phyloP scores from a whole-genome alignment of 345 rosid genomes.

The Sisymbrium irio region DNA sequence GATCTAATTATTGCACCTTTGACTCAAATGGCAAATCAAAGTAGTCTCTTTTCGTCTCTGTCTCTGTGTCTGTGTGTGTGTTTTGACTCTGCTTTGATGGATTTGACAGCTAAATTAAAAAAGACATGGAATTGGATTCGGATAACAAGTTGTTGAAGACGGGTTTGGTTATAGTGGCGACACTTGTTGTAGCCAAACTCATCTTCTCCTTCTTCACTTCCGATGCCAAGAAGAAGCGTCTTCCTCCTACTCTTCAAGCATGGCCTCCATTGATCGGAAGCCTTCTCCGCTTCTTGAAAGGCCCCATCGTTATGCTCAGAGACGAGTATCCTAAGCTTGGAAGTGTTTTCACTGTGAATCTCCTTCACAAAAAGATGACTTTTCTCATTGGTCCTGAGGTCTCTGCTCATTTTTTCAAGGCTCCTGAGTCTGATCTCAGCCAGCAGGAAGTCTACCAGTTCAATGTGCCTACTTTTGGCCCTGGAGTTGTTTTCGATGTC shows the following conservation, averaged over 20 bases:
- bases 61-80: background rate
- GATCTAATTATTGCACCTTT: background rate
- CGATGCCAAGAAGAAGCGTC: conserved; percentile 60
- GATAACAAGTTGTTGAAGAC: conserved; percentile 59
- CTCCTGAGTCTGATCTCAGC: conserved; percentile 79
- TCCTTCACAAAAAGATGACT: conserved; percentile 75
- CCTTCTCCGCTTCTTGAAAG: conserved; percentile 67
- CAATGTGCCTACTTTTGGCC: conserved; percentile 97
- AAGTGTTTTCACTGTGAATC: conserved; percentile 77
- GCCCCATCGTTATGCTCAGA: conserved; percentile 78
- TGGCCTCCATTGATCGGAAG: conserved; percentile 72
- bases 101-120: background rate
- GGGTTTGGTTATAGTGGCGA: conserved; percentile 60
- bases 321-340: conserved; percentile 89
- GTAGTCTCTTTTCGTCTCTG: background rate
- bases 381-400: conserved; percentile 95
- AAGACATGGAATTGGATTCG: conserved; percentile 39
- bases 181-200: conserved; percentile 70
- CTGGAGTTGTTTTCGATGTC: conserved; percentile 95
- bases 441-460: conserved; percentile 97
- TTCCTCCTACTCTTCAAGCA: conserved; percentile 67
- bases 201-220: conserved; percentile 50
- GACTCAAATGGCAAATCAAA: background rate
- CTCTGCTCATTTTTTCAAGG: conserved; percentile 96
- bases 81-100: background rate